Evolutionary conservation across 345 rosid genomes (phyloP), one percentile per base, ranked within the genome.

Genomic region (Adansonia digitata): DNA sequence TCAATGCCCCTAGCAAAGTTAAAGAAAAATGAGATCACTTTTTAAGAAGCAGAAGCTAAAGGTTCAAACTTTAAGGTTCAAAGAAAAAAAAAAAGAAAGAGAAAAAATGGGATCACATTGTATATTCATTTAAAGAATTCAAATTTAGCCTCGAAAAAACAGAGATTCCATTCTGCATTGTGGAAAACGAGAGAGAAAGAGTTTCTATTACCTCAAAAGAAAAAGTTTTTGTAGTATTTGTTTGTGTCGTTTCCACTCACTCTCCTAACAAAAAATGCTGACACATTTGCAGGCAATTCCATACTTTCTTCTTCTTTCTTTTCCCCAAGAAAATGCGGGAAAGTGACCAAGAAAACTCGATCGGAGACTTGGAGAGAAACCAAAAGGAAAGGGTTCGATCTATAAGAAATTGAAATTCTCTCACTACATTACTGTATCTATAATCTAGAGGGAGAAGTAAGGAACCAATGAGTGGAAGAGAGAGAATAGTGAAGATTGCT

Each of bases 161-260:
- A 80, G 85, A 84, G 85, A 89, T 83, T 86, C 89, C 84, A 61
- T 48, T 72, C 79, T 53, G 87, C 91, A 88, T 85, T 83, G 88
- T 76, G 73, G 77, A 81, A 72, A 77, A 73, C 72, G 86, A 81
- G 80, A 78, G 67, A 45, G 72, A 72, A 69, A 77, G 60, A 69
- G 81, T 72, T 35, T 63, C 71, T 63, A 18, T 76, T 82, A 85
- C 91, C 86, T 82, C 74, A 65, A 75, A 78, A 49, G 40, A 55
- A 62, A 77, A 83, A 48, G 27, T 2, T 67, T 60, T 57, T 37
- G 46, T 15, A 20, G 45, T 53, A 12, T 34, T 51, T 51, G 71
- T 20, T 57, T 51, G 80, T 49, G 85, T 77, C 83, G 85, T 78
- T 84, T 85, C 49, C 67, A 72, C 79, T 76, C 69, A 64, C 68